phyloP scores from a whole-genome alignment of 768 basidiomycete genomes.

The Neoboletus magnificus region DNA sequence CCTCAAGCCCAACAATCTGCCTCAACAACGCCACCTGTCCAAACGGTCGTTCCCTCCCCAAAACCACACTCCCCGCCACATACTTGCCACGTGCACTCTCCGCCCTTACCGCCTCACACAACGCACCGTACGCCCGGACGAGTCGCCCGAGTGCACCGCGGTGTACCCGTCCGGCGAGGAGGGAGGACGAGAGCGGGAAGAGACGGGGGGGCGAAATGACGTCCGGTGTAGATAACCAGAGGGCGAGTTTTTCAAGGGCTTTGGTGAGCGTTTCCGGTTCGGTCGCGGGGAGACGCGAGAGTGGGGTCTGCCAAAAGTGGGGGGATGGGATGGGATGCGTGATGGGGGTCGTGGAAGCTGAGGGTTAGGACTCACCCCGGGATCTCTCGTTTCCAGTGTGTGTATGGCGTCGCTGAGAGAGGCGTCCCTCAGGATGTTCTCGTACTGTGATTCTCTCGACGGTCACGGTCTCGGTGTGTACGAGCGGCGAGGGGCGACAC shows the following conservation, averaged over 20 bases:
- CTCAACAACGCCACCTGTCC: constrained; percentile 70
- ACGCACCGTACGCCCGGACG: constrained; percentile 60
- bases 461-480: too few relatives aligned
- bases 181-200: constrained; percentile 64
- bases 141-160: constrained; percentile 68
- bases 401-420: constrained; percentile 25
- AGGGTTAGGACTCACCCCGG: constrained; percentile 21
- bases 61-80: constrained; percentile 81
- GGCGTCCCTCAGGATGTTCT: constrained; percentile 27
- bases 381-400: constrained; percentile 22
- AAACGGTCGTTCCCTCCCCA: constrained; percentile 82
- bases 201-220: constrained; percentile 66
- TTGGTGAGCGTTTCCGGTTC: constrained; percentile 59
- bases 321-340: too few relatives aligned
- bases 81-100: constrained; percentile 60
- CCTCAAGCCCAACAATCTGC: constrained; percentile 76
- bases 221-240: constrained; percentile 67
- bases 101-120: constrained; percentile 76
- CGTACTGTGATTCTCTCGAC: constrained; percentile 6
- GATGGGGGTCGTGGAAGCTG: too few relatives aligned
- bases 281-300: constrained; percentile 66
- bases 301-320: too few relatives aligned
- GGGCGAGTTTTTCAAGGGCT: constrained; percentile 68
- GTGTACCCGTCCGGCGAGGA: constrained; percentile 69
- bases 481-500: too few relatives aligned